Base-by-base conservation (phyloP, 371 early-diverging fungal genomes). In the Syncephalastrum sp. region DNA sequence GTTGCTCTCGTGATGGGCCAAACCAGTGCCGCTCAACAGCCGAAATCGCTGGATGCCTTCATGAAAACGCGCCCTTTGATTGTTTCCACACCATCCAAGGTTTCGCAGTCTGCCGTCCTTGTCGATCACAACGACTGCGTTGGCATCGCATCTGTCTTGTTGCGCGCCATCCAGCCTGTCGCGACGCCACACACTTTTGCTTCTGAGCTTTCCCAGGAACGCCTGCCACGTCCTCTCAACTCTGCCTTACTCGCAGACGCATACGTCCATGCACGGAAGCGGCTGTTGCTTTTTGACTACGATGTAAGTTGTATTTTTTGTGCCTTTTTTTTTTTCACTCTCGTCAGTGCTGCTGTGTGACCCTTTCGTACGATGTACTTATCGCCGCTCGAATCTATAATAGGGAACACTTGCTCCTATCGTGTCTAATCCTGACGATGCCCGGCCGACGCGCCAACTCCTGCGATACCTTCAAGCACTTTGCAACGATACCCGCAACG, bases 331-430 rank as follows among this genome's bases (percentile, higher is more conserved):
- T 17, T 38, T 49, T 42, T 47, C 2, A 0, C 41, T 33, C 33
- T 47, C n/a, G 16, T 5, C 19, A 16, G 46, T 47, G 27, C 33
- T 47, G 12, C 29, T 52, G 10, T 52, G 21, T 51, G 15, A 15
- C 47, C 10, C 38, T 33, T 8, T 33, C 38, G 38, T 10, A 33
- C 38, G 38, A 33, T 33, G 38, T 33, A 33, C 38, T 33, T 33
- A 33, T 33, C 38, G 38, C 38, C 38, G 38, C 38, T 33, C 12
- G 38, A 42, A 25, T 17, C 75, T 23, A 77, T 76, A 58, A 44
- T 65, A 83, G 83, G 95, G 97, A 41, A 95, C 96, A 1, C 69
- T 97, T 57, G 84, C 90, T 4, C 89, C 91, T 2, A 91, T 91
- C 53, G 82, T 82, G 44, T 84, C 85, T 51, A 84, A 83, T 5